Conservation (phyloP, 345 rosid genomes). For the Cardamine occulta region DNA sequence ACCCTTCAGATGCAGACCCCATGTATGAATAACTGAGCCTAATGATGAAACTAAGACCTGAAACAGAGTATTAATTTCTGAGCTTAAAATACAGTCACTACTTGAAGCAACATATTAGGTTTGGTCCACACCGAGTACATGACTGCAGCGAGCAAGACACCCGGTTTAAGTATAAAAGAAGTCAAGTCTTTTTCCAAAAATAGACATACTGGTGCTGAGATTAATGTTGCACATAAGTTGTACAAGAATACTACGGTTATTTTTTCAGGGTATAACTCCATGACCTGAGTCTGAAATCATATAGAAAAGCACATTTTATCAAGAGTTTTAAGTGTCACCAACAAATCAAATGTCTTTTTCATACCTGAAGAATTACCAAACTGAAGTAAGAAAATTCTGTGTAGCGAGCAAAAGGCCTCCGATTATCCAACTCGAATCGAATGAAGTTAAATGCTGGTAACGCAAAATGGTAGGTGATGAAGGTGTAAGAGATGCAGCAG, state of each 20-base stretch:
- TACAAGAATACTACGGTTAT: conserved; percentile 38
- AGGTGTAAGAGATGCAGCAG: conserved; percentile 3
- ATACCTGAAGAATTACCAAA: conserved; percentile 45
- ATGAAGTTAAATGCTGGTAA: conserved; percentile 19
- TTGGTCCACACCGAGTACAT: conserved; percentile 48
- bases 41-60: conserved; percentile 35
- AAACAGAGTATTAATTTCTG: not conserved
- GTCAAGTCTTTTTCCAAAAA: conserved; percentile 43
- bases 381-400: conserved; percentile 31
- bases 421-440: conserved; percentile 36
- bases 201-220: conserved; percentile 50
- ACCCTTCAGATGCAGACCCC: conserved; percentile 50
- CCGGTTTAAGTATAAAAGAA: conserved; percentile 48
- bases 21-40: conserved; percentile 34
- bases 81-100: not conserved
- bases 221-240: conserved; percentile 36
- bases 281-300: conserved; percentile 46
- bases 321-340: not conserved
- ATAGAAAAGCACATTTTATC: not conserved
- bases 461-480: conserved; percentile 10
- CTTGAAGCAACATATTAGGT: not conserved
- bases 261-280: conserved; percentile 52
- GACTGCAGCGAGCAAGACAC: conserved; percentile 38
- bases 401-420: conserved; percentile 39
- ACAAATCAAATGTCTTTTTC: conserved; percentile 1